phyloP scores from a whole-genome alignment of 441 rosid species.

The Euphorbia corollata region DNA sequence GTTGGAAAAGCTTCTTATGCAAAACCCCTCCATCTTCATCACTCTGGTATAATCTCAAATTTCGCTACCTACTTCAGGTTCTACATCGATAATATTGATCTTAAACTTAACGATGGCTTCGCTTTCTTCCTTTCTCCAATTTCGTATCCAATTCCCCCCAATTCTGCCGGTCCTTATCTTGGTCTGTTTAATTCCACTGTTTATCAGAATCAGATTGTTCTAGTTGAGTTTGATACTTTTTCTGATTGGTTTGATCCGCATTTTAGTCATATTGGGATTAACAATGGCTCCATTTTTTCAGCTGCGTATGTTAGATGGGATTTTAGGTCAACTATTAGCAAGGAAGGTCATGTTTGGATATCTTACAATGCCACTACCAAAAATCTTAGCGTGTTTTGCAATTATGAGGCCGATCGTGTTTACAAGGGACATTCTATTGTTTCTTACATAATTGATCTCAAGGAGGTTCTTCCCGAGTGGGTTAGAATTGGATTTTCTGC shows the following conservation, averaged over 20 bases:
- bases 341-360: background rate
- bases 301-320: background rate
- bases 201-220: background rate
- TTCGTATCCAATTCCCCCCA: slow-evolving; percentile 3
- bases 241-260: background rate
- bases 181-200: slow-evolving; percentile 1
- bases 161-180: background rate
- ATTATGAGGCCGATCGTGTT: background rate
- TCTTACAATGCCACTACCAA: background rate
- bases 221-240: slow-evolving; percentile 10
- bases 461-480: background rate
- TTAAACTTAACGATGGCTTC: background rate
- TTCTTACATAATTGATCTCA: slow-evolving; percentile 1
- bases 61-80: slow-evolving; percentile 5
- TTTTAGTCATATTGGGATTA: background rate
- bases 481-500: slow-evolving; percentile 7
- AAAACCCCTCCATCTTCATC: background rate
- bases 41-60: background rate
- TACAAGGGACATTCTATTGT: background rate
- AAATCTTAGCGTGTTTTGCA: slow-evolving; percentile 5
- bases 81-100: background rate
- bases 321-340: background rate
- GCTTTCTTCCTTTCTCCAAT: slow-evolving; percentile 11
- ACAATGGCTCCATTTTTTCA: background rate
- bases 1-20: background rate